Evolutionary conservation across 768 basidiomycete species (phyloP).

Genomic region (Trametes sanguinea): DNA sequence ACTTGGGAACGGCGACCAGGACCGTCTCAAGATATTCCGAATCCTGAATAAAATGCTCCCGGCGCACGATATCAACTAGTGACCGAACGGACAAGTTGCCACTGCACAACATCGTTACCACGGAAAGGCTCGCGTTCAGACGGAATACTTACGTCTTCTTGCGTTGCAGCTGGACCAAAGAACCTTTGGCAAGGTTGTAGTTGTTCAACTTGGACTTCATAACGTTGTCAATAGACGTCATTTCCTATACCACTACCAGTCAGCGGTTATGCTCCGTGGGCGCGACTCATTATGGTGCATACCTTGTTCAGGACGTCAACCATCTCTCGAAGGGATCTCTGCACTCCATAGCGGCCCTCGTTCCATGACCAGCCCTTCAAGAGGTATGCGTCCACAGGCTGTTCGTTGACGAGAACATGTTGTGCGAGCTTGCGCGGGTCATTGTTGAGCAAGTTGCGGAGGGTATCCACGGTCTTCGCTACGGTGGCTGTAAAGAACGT

Average conservation of each 20-base stretch:
- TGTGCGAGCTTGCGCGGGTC: slow-evolving; percentile 75
- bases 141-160: slow-evolving; percentile 74
- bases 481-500: slow-evolving; percentile 82
- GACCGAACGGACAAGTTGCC: slow-evolving; percentile 94
- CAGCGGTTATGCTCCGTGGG: neutral
- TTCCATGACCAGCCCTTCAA: slow-evolving; percentile 92
- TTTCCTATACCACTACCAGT: slow-evolving; percentile 60
- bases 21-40: slow-evolving; percentile 95
- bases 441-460: slow-evolving; percentile 88
- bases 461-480: slow-evolving; percentile 91
- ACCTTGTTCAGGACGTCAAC: slow-evolving; percentile 87
- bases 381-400: slow-evolving; percentile 75
- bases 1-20: slow-evolving; percentile 94
- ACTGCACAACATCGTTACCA: slow-evolving; percentile 41
- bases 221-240: slow-evolving; percentile 89
- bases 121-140: neutral
- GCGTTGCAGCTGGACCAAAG: slow-evolving; percentile 87
- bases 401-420: slow-evolving; percentile 80
- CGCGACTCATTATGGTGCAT: slow-evolving; percentile 21
- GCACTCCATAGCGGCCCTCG: slow-evolving; percentile 83
- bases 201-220: slow-evolving; percentile 90
- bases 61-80: slow-evolving; percentile 79
- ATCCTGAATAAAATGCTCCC: slow-evolving; percentile 79
- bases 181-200: slow-evolving; percentile 94
- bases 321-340: slow-evolving; percentile 80